A percentile compares a stretch with the other conserved stretches of the same genome.
These are phyloP conservation scores for Xylaria sp. DNA, from an alignment of 2,329 filamentous ascomycete genomes.

Conservation along the genomic window DNA sequence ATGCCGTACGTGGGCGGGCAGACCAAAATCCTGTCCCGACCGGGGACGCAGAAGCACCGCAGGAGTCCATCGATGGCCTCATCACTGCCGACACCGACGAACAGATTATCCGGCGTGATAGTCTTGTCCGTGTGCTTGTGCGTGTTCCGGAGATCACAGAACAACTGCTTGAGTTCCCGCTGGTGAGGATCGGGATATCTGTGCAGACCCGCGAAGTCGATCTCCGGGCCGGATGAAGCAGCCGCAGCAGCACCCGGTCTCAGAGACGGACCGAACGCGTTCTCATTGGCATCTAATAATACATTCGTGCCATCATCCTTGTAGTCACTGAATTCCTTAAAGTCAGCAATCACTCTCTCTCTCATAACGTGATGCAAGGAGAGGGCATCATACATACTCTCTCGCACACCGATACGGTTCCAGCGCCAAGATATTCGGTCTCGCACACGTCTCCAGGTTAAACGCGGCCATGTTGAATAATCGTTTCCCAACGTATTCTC, in stretches of 20 bases:
- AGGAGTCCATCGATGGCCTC: slow-evolving; percentile 94
- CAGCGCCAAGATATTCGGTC: slow-evolving; percentile 70
- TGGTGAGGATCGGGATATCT: slow-evolving; percentile 98
- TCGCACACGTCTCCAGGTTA: slow-evolving; percentile 67
- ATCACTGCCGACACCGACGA: slow-evolving; percentile 92
- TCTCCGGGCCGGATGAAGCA: slow-evolving; percentile 42
- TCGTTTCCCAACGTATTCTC: too few relatives aligned
- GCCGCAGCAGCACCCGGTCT: slow-evolving; percentile 41
- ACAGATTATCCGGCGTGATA: slow-evolving; percentile 76
- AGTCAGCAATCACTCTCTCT: slow-evolving; percentile 28
- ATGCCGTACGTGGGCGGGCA: slow-evolving; percentile 98
- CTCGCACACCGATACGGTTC: slow-evolving; percentile 76
- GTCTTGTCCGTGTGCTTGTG: slow-evolving; percentile 69
- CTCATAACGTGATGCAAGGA: slow-evolving; percentile 7
- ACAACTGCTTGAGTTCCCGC: slow-evolving; percentile 72
- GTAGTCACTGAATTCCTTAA: slow-evolving; percentile 67
- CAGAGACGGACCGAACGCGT: slow-evolving; percentile 84
- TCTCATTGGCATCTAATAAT: slow-evolving; percentile 96
- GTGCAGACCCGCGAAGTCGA: slow-evolving; percentile 79
- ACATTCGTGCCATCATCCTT: slow-evolving; percentile 96
- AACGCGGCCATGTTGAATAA: slow-evolving; percentile 53
- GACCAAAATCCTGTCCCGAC: slow-evolving; percentile 82
- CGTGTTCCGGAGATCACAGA: slow-evolving; percentile 84
- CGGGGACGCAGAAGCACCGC: slow-evolving; percentile 86
- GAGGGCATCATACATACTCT: slow-evolving; percentile 54